These are phyloP conservation scores for Aspergillus melleus DNA, from an alignment of 2,329 filamentous ascomycete species.

Conservation along the genomic window DNA sequence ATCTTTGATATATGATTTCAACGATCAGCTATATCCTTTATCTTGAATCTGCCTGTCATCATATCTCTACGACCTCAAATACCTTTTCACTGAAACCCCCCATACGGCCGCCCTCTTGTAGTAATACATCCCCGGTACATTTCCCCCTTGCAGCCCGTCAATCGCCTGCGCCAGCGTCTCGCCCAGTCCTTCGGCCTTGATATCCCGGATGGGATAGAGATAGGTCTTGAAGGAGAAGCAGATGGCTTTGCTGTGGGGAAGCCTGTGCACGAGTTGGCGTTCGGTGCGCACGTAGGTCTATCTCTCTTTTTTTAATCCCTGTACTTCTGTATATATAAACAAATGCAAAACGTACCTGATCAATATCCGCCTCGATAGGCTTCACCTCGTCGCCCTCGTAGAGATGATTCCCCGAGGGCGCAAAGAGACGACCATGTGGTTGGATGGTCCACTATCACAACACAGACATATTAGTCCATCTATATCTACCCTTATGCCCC, in stretches of 20 bases:
- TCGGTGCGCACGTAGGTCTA: constrained; percentile 3
- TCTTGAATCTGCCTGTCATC: too few relatives aligned
- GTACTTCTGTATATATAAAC: not conserved
- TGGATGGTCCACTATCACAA: not conserved
- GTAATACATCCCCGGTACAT: constrained; percentile 16
- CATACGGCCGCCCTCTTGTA: constrained; percentile 21
- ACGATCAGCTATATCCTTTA: not conserved
- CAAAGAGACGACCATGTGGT: constrained; percentile 13
- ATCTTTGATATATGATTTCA: not conserved
- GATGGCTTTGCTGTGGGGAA: constrained; percentile 18
- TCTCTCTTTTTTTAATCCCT: not conserved
- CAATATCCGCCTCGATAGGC: constrained; percentile 11
- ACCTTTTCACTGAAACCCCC: constrained; percentile 11
- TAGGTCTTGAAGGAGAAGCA: constrained; percentile 25
- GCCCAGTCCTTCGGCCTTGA: constrained; percentile 19
- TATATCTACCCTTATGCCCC: not conserved
- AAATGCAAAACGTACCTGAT: not conserved
- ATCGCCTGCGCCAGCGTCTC: constrained; percentile 18
- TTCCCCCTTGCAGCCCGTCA: constrained; percentile 21
- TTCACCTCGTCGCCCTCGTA: constrained; percentile 18
- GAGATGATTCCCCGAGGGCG: constrained; percentile 17
- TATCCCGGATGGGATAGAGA: constrained; percentile 21
- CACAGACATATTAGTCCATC: too few relatives aligned
- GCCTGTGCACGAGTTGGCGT: constrained; percentile 15
- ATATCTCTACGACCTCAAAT: not conserved